A percentile compares a stretch with the other conserved stretches of the same genome.
Evolutionary conservation across 2,329 filamentous ascomycete genomes (phyloP).

Genomic region (Aschersonia sp.): DNA sequence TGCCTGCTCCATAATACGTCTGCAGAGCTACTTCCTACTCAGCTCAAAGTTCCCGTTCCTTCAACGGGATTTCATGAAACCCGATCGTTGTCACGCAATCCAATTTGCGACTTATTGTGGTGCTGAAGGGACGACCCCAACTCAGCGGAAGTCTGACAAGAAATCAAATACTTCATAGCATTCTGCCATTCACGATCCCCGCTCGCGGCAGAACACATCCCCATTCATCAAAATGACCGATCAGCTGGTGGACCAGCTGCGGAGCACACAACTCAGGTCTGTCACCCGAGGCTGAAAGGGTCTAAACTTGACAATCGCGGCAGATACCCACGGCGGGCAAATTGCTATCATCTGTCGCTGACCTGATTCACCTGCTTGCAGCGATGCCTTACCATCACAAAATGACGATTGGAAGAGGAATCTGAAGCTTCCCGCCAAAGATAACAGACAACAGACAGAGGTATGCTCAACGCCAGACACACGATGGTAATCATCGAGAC

Average conservation of each 20-base stretch:
- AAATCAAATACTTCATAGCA: neutral
- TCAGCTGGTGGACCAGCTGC: slow-evolving; percentile 29
- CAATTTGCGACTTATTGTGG: no score
- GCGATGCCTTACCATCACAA: slow-evolving; percentile 30
- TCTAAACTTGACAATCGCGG: slow-evolving; percentile 1
- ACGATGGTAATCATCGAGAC: no score
- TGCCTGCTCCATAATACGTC: no score
- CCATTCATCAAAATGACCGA: slow-evolving; percentile 23
- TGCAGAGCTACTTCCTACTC: no score
- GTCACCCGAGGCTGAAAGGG: slow-evolving; percentile 6
- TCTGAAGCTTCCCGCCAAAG: slow-evolving; percentile 58
- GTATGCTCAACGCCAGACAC: slow-evolving; percentile 22
- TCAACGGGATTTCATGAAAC: no score
- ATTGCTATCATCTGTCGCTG: neutral
- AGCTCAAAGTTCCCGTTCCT: no score
- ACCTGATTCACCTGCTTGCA: slow-evolving; percentile 9
- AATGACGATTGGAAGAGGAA: slow-evolving; percentile 59
- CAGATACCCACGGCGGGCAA: neutral
- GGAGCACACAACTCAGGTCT: slow-evolving; percentile 26
- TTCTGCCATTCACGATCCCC: neutral
- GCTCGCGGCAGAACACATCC: neutral
- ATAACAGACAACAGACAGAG: slow-evolving; percentile 70
- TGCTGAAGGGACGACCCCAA: no score
- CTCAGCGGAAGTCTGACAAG: neutral
- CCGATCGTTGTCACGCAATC: no score